A percentile compares a stretch with the other conserved stretches of the same genome.
Conservation (phyloP, 2,329 filamentous ascomycete species). For the Thermothelomyces thermophilus region DNA sequence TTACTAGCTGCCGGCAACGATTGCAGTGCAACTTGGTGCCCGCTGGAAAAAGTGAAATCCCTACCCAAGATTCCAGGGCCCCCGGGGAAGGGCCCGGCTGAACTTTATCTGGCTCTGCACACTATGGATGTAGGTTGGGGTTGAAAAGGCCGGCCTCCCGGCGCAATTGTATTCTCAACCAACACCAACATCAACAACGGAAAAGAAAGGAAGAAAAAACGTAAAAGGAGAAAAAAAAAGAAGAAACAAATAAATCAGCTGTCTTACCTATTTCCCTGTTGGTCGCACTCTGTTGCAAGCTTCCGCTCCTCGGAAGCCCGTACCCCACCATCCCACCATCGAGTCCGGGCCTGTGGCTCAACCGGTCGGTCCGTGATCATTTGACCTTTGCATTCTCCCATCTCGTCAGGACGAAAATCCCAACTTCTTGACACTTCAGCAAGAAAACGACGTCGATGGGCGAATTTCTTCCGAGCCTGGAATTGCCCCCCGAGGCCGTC, state of each 20-base stretch:
- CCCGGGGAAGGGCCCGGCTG: no score
- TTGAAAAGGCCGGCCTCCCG: background rate
- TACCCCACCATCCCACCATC: background rate
- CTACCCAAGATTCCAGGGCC: no score
- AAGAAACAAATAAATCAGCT: background rate
- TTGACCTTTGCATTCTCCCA: background rate
- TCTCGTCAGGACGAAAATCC: no score
- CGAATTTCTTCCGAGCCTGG: slow-evolving; percentile 17
- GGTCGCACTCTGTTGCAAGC: background rate
- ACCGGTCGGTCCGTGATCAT: no score
- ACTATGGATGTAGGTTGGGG: background rate
- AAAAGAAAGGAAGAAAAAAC: no score
- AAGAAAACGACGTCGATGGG: slow-evolving; percentile 16
- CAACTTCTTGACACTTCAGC: background rate
- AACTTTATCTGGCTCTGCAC: background rate
- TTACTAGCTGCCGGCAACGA: slow-evolving; percentile 8
- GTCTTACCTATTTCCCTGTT: background rate
- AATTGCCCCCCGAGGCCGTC: slow-evolving; percentile 18
- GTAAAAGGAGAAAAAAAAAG: no score
- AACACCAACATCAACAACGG: no score
- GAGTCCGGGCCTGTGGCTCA: background rate
- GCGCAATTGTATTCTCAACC: background rate
- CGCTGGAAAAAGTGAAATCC: slow-evolving; percentile 10
- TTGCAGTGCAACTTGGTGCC: background rate
- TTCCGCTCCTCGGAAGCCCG: background rate